A percentile compares a stretch with the other conserved stretches of the same genome.
These are phyloP conservation scores for Solanum commersonii DNA, from an alignment of 257 asterid genomes.

Conservation along the genomic window DNA sequence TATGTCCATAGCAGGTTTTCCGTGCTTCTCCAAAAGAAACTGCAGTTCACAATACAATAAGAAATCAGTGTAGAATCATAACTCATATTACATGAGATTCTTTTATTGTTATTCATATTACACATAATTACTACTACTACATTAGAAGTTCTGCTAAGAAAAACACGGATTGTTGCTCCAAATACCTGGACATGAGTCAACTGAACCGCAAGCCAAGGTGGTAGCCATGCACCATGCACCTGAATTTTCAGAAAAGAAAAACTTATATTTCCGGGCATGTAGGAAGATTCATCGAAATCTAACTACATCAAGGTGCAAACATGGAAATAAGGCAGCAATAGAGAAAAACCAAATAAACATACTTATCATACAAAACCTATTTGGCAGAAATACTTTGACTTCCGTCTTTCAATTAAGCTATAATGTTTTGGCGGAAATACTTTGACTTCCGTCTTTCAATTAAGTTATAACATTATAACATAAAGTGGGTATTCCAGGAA, in stretches of 20 bases:
- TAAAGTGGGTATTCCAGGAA: not conserved
- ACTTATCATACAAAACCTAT: not conserved
- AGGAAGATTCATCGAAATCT: not conserved
- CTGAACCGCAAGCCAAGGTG: constrained; percentile 73
- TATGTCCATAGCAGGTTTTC: constrained; percentile 68
- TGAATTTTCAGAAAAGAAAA: constrained; percentile 12
- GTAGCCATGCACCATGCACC: constrained; percentile 88
- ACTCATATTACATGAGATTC: not conserved
- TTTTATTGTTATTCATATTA: not conserved
- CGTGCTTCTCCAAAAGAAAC: constrained; percentile 59
- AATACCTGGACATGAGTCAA: constrained; percentile 39
- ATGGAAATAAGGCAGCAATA: not conserved
- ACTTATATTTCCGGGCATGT: not conserved
- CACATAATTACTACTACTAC: not conserved
- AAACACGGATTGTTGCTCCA: not conserved
- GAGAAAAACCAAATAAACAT: not conserved
- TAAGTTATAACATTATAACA: not conserved
- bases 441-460: not conserved
- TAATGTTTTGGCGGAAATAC: not conserved
- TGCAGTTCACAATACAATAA: constrained; percentile 16
- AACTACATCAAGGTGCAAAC: not conserved
- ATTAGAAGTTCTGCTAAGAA: not conserved
- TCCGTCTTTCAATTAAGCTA: not conserved
- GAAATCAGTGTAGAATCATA: not conserved
- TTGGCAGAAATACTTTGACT: not conserved